Evolutionary conservation across 148 eudicot genomes (phyloP), one percentile per base, ranked within the genome.

Genomic region (Nyssa sinensis): DNA sequence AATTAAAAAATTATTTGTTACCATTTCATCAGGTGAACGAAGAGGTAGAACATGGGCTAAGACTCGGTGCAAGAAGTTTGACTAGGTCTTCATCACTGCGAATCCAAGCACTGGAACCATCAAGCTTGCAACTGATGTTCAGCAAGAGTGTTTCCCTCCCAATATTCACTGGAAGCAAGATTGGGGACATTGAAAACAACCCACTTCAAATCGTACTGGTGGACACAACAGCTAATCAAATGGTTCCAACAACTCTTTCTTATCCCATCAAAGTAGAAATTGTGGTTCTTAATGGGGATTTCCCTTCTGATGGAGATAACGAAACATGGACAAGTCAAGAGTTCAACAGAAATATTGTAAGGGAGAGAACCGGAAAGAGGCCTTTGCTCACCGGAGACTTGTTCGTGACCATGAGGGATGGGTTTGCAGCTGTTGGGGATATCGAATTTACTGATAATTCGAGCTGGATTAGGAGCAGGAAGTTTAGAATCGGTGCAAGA

Each of bases 381-480:
- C 98, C 96, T 0, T 79, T 93, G 71, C 77, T 93, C 1, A 60
- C 87, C 1, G 94, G 90, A 27, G 96, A 93, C 0, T 11, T 84
- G 64, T 74, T 39, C 25, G 68, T 84, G 35, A 85, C 88, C 21
- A 70, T 93, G 74, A 84, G 78, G 64, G 86, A 82, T 29, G 80
- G 87, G 3, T 35, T 70, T 51, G 80, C 74, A 0, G 23, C 30
- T 0, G 14, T 93, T 2, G 92, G 89, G 1, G 92, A 89, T 0
- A 33, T 93, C 1, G 91, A 86, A 67, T 86, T 91, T 28, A 91
- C 98, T 0, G 98, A 93, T 21, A 93, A 93, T 30, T 91, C 96
- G 7, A 93, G 98, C 57, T 91, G 98, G 98, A 81, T 85, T 37
- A 64, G 90, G 47, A 76, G 94, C 51, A 57, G 98, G 75, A 89